Percentiles rank a stretch among this genome's conserved stretches.
Conservation (phyloP, 108 stramenopile species). For the Fistulifera solaris region DNA sequence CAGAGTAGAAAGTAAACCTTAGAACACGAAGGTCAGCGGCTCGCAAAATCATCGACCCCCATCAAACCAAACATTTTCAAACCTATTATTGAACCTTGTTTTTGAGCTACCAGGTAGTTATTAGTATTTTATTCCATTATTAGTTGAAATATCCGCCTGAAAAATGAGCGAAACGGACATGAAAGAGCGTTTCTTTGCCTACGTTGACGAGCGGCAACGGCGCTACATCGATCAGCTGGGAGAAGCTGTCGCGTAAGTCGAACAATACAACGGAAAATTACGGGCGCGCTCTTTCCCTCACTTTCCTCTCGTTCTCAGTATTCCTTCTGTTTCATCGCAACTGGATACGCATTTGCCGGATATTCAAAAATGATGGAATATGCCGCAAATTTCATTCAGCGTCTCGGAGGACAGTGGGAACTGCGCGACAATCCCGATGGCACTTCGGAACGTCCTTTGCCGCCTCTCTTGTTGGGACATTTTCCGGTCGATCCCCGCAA, state of each 20-base stretch:
- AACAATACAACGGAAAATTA: too few relatives aligned
- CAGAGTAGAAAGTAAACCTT: too few relatives aligned
- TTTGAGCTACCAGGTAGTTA: neutral
- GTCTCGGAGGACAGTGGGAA: conserved; percentile 35
- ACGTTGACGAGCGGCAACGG: conserved; percentile 25
- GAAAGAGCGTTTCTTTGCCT: conserved; percentile 24
- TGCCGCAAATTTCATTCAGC: conserved; percentile 44
- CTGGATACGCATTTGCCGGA: conserved; percentile 52
- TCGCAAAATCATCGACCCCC: too few relatives aligned
- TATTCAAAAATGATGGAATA: conserved; percentile 67
- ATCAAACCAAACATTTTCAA: neutral
- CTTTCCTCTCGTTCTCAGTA: conserved; percentile 15
- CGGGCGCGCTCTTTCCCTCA: neutral
- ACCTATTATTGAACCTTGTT: conserved; percentile 1
- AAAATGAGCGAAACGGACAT: conserved; percentile 12
- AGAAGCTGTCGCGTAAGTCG: conserved; percentile 32
- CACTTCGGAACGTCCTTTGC: conserved; percentile 36
- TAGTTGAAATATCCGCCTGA: too few relatives aligned
- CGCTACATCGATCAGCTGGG: conserved; percentile 30
- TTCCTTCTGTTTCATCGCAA: conserved; percentile 70
- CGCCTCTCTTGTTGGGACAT: conserved; percentile 57
- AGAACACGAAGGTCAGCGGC: too few relatives aligned
- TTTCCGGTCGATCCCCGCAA: conserved; percentile 42
- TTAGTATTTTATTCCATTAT: neutral
- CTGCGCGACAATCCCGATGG: conserved; percentile 52